These are phyloP conservation scores for Emericellopsis cladophorae DNA, from an alignment of 2,329 filamentous ascomycete genomes.

Conservation along the genomic window DNA sequence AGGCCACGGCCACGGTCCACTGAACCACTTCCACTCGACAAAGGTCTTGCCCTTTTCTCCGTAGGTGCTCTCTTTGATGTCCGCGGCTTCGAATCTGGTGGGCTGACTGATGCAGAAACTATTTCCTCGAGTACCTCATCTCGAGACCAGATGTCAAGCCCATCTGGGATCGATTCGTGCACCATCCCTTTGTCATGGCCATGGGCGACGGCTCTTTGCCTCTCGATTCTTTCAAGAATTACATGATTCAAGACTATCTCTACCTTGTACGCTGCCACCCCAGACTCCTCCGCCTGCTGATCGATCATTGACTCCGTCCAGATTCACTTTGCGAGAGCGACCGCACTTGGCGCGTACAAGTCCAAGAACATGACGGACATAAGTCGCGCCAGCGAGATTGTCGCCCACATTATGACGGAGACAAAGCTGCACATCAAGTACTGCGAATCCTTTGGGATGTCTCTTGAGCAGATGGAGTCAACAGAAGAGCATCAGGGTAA, in stretches of 20 bases:
- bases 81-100: neutral
- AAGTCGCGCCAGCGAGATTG: constrained; percentile 36
- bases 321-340: constrained; percentile 80
- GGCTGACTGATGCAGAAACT: constrained; percentile 41
- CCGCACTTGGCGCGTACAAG: constrained; percentile 78
- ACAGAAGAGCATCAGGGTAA: constrained; percentile 65
- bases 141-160: constrained; percentile 59
- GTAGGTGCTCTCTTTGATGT: constrained; percentile 21
- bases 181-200: constrained; percentile 71
- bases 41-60: constrained; percentile 56
- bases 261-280: constrained; percentile 50
- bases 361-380: constrained; percentile 63
- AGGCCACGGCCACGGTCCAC: constrained; percentile 56
- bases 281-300: neutral
- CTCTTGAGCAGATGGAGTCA: constrained; percentile 56
- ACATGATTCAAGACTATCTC: constrained; percentile 85
- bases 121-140: constrained; percentile 75
- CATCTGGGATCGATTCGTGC: constrained; percentile 63
- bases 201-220: constrained; percentile 68
- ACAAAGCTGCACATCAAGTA: constrained; percentile 73
- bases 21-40: constrained; percentile 69
- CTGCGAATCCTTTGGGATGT: constrained; percentile 69
- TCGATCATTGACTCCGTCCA: constrained; percentile 15
- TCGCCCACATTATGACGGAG: constrained; percentile 67
- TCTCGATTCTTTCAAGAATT: constrained; percentile 68